Percentiles rank a stretch among this genome's conserved stretches.
phyloP scores from a whole-genome alignment of 441 rosid species.

The Rhodomyrtus psidioides region DNA sequence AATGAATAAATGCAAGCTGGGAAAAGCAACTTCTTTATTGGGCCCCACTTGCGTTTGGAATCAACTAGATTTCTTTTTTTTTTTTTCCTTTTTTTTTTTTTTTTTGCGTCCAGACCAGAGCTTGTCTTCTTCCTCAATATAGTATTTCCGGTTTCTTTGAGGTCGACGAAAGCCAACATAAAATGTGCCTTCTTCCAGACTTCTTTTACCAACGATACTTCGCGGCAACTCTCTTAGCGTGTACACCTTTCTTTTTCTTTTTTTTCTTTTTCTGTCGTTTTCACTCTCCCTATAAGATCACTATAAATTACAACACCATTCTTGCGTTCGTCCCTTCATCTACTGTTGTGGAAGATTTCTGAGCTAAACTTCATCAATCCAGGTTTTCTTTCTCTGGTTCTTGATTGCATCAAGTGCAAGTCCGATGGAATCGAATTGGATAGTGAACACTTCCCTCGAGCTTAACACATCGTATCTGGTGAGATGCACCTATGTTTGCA shows the following conservation, averaged over 20 bases:
- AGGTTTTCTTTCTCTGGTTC: background rate
- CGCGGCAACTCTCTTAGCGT: background rate
- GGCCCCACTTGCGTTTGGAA: background rate
- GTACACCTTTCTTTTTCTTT: background rate
- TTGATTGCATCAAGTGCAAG: background rate
- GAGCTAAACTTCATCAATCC: background rate
- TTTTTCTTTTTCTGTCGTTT: background rate
- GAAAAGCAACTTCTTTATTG: background rate
- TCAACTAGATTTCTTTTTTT: background rate
- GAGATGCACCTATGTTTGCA: background rate
- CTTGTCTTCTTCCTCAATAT: background rate
- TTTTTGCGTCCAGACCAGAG: background rate
- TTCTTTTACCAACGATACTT: background rate
- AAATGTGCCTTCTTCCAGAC: background rate
- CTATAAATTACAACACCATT: background rate
- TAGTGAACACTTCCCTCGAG: background rate
- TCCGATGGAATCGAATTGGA: background rate
- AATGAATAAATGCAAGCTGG: background rate
- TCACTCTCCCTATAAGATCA: background rate
- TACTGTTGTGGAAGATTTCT: background rate
- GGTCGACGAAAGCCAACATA: background rate
- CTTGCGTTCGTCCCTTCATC: background rate
- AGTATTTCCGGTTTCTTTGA: background rate
- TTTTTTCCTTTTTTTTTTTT: too few relatives aligned
- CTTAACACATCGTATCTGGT: background rate